These are phyloP conservation scores for Fusarium coffeatum DNA, from an alignment of 2,329 filamentous ascomycete species.

Conservation along the genomic window DNA sequence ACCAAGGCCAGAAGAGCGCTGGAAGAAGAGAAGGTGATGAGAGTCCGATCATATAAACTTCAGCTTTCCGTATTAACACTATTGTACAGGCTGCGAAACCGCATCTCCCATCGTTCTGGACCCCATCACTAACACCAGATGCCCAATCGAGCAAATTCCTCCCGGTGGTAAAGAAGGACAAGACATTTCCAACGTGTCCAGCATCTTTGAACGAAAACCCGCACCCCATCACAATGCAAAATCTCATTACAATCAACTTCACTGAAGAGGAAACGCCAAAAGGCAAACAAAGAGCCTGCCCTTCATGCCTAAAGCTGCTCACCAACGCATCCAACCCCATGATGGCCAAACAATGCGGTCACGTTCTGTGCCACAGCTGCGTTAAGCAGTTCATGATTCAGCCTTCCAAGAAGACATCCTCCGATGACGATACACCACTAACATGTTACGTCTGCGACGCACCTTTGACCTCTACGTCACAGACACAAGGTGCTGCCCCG, in stretches of 20 bases:
- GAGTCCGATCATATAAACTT: neutral
- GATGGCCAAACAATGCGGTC: constrained; percentile 87
- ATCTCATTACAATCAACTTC: constrained; percentile 81
- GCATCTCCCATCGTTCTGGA: constrained; percentile 89
- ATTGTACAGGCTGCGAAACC: constrained; percentile 68
- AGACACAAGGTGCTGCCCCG: constrained; percentile 57
- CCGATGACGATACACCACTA: constrained; percentile 60
- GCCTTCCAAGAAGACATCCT: constrained; percentile 53
- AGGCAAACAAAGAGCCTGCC: constrained; percentile 70
- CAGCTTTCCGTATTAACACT: constrained; percentile 20
- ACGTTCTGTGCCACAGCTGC: constrained; percentile 89
- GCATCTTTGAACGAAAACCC: constrained; percentile 73
- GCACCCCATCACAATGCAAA: constrained; percentile 82
- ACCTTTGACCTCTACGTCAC: constrained; percentile 69
- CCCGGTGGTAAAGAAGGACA: constrained; percentile 69
- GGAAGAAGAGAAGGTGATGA: constrained; percentile 74
- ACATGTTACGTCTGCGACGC: constrained; percentile 88
- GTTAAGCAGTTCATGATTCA: constrained; percentile 84
- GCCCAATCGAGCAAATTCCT: constrained; percentile 61
- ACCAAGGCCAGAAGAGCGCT: constrained; percentile 76
- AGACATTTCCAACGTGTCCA: constrained; percentile 80
- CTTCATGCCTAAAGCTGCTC: constrained; percentile 84
- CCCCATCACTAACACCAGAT: constrained; percentile 81
- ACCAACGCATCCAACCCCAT: constrained; percentile 86
- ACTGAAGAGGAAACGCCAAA: constrained; percentile 71